Base-by-base conservation (phyloP, 805 yeast genomes). In the Nakazawaea holstii region DNA sequence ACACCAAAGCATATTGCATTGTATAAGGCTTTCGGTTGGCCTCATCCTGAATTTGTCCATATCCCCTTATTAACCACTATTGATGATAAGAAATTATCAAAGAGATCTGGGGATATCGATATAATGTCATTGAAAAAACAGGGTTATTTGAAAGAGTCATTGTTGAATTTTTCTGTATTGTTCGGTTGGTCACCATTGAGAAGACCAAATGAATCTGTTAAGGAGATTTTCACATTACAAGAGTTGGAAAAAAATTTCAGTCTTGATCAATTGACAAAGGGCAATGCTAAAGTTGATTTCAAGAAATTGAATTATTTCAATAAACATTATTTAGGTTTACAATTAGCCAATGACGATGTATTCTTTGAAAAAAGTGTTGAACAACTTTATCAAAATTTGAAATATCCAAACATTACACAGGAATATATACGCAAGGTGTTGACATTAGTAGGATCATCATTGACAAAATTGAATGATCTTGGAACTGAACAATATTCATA, bases 141-240 rank as follows among this genome's bases (percentile, higher is more conserved):
- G 37, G 96, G 96, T 0, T 73, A 87, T 13, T 65, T 89, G 5
- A 95, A 97, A 0, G 96, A 91, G 60, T 94, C 99, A 0, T 64
- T 94, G 35, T 69, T 87, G 6, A 94, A 94, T 57, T 94, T 89
- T 62, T 84, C 84, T 38, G 96, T 92, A 0, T 69, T 94, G 49
- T 86, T 89, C 63, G 99, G 99, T 0, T 94, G 99, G 99, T 77
- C 96, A 5, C 95, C 97, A 4, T 79, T 81, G 6, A 71, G 87
- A 52, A 67, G 67, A 6, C 59, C 59, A 2, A 62, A 71, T 8
- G 69, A 71, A 28, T 67, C 73, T 26, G 59, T 64, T 0, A 73
- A 72, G 44, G 92, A 84, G 57, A 66, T 80, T 7, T 74, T 76
- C 65, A 55, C 65, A 0, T 56, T 84, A 50, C 53, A 69, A 1